Evolutionary conservation across 768 basidiomycete genomes (phyloP), one percentile per base, ranked within the genome.

Genomic region (Favolaschia claudopus): DNA sequence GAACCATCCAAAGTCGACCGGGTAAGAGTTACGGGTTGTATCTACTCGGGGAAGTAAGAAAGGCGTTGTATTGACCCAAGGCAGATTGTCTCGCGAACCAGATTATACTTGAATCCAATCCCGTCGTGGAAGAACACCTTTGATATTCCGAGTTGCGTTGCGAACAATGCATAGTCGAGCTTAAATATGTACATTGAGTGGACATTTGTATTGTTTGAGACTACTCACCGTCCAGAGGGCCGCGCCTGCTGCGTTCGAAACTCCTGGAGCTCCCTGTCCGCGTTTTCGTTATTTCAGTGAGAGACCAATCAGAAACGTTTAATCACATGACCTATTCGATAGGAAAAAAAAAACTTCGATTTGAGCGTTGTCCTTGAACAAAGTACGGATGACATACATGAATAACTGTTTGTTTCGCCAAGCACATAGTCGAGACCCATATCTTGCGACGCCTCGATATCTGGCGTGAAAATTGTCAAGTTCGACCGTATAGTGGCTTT

Each of bases 191-290:
- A 1, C 7, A 27, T 5, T 34, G 3, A 12, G 20, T 43, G 22
- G 34, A 17, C 12, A 24, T 22, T 17, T 22, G 17, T 17, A 19
- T 3, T 22, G n/a, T 22, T 13, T 14, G 46, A n/a, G 3, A 12
- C 47, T 19, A 57, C 56, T 38, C 37, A 63, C 55, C 12, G 80
- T 77, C 89, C 89, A 91, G 19, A 91, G 70, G 17, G 86, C 85
- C 0, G 88, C 87, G 14, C 88, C 89, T n/a, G 84, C 88, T 1
- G 83, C 84, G 66, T 90, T 87, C 67, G 85, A 87, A 10, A 88
- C 87, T 3, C 84, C 84, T 40, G 82, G 77, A 15, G 81, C 77
- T 42, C 82, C 80, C 75, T 81, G 37, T 22, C 3, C 42, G 19
- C n/a, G 43, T 24, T 38, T 27, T 19, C 53, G 37, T 34, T 3